Conservation (phyloP, 1,284 basidiomycete species). For the Cryptococcus depauperatus region DNA sequence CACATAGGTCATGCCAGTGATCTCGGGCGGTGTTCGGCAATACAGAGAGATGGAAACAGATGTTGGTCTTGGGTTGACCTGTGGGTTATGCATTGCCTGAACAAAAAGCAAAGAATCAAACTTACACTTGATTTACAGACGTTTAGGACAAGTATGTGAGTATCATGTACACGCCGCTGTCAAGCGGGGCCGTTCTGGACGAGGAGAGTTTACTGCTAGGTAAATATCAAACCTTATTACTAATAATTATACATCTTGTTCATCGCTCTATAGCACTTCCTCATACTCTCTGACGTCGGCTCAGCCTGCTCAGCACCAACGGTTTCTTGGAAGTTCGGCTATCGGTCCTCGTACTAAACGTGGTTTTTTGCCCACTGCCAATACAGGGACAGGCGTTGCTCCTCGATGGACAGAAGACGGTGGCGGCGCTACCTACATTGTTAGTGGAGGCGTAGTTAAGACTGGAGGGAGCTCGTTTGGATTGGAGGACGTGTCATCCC, state of each 20-base stretch:
- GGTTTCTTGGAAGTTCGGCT: constrained; percentile 79
- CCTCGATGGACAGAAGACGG: constrained; percentile 33
- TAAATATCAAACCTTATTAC: constrained; percentile 31
- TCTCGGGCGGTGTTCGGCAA: constrained; percentile 70
- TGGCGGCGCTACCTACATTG: constrained; percentile 63
- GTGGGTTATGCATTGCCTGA: constrained; percentile 47
- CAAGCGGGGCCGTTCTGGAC: constrained; percentile 58
- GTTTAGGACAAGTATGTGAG: constrained; percentile 63
- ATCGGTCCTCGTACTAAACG: too few species aligned
- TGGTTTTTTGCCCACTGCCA: too few species aligned
- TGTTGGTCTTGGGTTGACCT: constrained; percentile 85
- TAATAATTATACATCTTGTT: too few species aligned
- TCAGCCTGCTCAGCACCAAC: too few species aligned
- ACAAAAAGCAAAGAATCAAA: too few species aligned
- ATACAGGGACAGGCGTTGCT: constrained; percentile 24
- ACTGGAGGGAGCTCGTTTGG: constrained; percentile 42
- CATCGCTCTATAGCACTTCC: too few species aligned
- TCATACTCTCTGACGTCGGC: too few species aligned
- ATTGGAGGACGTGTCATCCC: constrained; percentile 54
- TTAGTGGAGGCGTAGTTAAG: constrained; percentile 59
- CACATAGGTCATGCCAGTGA: constrained; percentile 78
- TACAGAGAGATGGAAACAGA: constrained; percentile 65
- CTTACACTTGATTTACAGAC: constrained; percentile 46
- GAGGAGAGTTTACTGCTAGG: constrained; percentile 78
- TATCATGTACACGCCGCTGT: constrained; percentile 77